Percentiles rank a stretch among this genome's conserved stretches.
Conservation (phyloP, 176 grass and related monocot genomes). For the Ananas comosus region DNA sequence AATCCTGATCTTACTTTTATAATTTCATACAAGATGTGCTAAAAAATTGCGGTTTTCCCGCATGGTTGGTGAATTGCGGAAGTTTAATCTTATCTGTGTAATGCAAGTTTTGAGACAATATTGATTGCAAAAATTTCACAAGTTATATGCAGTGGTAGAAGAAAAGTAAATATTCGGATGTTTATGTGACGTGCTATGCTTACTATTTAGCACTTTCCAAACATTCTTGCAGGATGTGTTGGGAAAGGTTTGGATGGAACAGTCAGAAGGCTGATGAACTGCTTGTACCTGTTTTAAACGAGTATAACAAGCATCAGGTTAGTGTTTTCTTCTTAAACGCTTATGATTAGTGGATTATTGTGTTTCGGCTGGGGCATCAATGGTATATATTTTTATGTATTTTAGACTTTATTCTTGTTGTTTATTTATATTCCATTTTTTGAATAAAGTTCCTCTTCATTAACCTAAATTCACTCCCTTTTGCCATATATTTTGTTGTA, state of each 20-base stretch:
- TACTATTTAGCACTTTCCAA: not conserved
- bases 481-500: too few relatives aligned
- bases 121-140: not conserved
- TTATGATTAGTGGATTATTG: not conserved
- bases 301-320: conserved; percentile 91
- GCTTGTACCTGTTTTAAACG: conserved; percentile 83
- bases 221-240: conserved; percentile 60
- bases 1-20: not conserved
- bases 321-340: conserved; percentile 3
- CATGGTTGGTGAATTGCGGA: too few relatives aligned
- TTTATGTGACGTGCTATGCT: not conserved
- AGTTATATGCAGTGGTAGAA: not conserved
- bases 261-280: conserved; percentile 92
- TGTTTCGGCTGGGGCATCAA: not conserved
- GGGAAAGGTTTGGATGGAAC: conserved; percentile 93
- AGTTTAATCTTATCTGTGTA: too few relatives aligned
- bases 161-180: not conserved
- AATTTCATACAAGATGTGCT: not conserved
- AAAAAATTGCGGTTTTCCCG: too few relatives aligned
- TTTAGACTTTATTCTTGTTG: too few relatives aligned
- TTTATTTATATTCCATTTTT: too few relatives aligned
- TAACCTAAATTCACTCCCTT: too few relatives aligned
- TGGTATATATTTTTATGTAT: too few relatives aligned
- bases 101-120: too few relatives aligned
- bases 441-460: too few relatives aligned